Evolutionary conservation across 306 rosid species (phyloP), one percentile per base, ranked within the genome.

Genomic region (Quercus gilva): DNA sequence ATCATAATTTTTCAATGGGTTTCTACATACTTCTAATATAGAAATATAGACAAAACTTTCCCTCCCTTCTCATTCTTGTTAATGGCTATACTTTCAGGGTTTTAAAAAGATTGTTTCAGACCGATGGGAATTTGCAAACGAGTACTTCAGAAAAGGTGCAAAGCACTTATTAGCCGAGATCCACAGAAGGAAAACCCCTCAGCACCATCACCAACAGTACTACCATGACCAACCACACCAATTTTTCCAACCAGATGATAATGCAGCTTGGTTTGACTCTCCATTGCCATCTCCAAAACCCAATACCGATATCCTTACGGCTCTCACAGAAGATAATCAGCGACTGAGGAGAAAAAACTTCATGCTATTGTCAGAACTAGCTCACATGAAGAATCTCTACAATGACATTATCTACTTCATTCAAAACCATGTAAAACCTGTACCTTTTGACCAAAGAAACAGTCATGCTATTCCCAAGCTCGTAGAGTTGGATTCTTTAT

Each of bases 61-160:
- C 4, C 51, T 64, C 5, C 7, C 25, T 64, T 35, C 59, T 21
- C 11, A 5, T 69, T 15, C 11, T n/a, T 58, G 35, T 9, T 25
- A 25, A 3, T 73, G 45, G n/a, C 33, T 20, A 60, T 65, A 60
- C 0, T 71, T 75, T 57, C 80, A 92, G 97, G 97, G 97, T 13
- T 92, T 92, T 87, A 92, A 90, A 83, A 92, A 92, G 81, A 84
- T 87, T 29, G 97, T 88, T 15, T 88, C 97, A 53, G 95, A 92
- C 69, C 86, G 97, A 69, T 92, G 97, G 97, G 97, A 92, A 71
- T 92, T 92, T 67, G 89, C 95, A 68, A 92, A 92, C 71, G 95
- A 92, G 45, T 84, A 84, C 75, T 92, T 92, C 89, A 92, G 75
- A 76, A 92, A 82, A 90, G 97, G 97, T 80, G 88, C 88, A 7